These are phyloP conservation scores for Corymbia citriodora DNA, from an alignment of 441 rosid genomes.

Conservation along the genomic window DNA sequence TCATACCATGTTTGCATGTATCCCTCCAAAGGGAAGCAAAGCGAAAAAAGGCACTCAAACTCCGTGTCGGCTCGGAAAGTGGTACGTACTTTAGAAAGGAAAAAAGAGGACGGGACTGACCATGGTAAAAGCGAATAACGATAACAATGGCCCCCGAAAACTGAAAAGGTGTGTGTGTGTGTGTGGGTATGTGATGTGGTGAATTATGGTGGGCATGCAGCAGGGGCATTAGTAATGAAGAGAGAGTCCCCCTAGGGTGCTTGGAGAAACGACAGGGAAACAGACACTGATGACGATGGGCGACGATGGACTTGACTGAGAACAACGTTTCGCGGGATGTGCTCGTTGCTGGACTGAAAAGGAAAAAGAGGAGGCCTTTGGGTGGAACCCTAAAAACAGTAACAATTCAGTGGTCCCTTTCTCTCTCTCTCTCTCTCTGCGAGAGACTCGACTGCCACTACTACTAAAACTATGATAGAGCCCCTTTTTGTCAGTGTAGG, in stretches of 20 bases:
- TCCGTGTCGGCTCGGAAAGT: background rate
- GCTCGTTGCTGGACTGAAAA: constrained; percentile 21
- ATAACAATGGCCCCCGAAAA: background rate
- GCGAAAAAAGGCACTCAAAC: background rate
- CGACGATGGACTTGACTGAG: background rate
- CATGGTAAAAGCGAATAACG: background rate
- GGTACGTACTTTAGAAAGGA: background rate
- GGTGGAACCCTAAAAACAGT: constrained; percentile 44
- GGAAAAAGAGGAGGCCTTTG: constrained; percentile 16
- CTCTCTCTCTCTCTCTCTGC: background rate
- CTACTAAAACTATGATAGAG: constrained; percentile 34
- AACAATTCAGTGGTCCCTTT: constrained; percentile 26
- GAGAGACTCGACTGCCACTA: constrained; percentile 12
- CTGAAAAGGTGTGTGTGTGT: background rate
- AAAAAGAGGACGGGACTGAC: background rate
- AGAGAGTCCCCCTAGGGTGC: background rate
- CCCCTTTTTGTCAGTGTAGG: constrained; percentile 22
- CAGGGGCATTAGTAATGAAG: background rate
- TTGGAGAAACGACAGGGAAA: background rate
- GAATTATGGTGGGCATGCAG: background rate
- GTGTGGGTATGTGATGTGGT: background rate
- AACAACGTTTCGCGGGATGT: constrained; percentile 7
- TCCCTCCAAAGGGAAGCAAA: background rate
- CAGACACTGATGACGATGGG: background rate
- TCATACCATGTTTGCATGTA: background rate